These are phyloP conservation scores for Raphidocelis subcapitata DNA, from an alignment of 139 green algal species.

Conservation along the genomic window DNA sequence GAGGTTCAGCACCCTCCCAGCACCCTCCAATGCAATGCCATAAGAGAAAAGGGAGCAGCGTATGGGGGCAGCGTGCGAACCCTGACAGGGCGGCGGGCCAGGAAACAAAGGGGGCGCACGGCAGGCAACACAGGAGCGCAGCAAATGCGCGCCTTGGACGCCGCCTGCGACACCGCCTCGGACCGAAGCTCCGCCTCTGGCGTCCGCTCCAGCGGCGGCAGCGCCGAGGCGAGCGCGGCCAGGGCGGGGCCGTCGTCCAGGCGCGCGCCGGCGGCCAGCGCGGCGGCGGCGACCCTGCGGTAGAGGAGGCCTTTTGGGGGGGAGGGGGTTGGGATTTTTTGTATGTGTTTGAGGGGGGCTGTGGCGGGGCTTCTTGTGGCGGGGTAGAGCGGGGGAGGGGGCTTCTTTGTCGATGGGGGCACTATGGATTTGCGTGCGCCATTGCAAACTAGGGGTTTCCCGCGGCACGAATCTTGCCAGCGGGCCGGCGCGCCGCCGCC, in stretches of 20 bases:
- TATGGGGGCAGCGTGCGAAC: no score
- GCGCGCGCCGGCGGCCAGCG: not conserved
- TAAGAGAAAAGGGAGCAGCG: no score
- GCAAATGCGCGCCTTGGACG: no score
- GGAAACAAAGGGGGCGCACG: no score
- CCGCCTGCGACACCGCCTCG: conserved; percentile 6
- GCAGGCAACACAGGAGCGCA: no score
- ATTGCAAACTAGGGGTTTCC: no score
- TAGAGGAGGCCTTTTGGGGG: not conserved
- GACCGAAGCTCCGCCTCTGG: not conserved
- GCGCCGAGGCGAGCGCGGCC: conserved; percentile 9
- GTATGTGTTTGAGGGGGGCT: not conserved
- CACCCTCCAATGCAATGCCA: no score
- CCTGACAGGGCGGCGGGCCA: no score
- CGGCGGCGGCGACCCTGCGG: conserved; percentile 7
- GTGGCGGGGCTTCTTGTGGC: no score
- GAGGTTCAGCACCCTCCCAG: no score
- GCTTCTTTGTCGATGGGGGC: no score
- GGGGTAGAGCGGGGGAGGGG: not conserved
- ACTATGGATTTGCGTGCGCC: no score
- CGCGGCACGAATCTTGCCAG: not conserved
- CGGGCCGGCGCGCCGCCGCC: not conserved
- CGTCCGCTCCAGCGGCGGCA: conserved; percentile 5
- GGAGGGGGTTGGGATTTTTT: not conserved
- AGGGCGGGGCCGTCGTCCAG: conserved; percentile 14